Percentiles rank a stretch among this genome's conserved stretches.
phyloP scores from a whole-genome alignment of 768 basidiomycete species.

The Tricholoma matsutake region DNA sequence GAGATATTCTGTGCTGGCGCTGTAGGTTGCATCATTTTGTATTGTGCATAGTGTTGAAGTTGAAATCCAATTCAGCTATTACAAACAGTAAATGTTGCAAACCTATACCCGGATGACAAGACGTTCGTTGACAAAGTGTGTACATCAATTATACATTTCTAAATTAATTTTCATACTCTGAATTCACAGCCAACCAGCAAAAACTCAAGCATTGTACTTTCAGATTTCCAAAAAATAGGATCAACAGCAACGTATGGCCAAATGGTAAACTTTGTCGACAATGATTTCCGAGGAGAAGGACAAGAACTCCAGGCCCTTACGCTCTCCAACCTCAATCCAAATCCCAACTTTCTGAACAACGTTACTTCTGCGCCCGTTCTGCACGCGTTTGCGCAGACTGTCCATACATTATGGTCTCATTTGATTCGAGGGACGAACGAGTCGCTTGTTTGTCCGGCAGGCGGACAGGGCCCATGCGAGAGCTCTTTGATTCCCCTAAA shows the following conservation, averaged over 20 bases:
- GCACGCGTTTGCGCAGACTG: constrained; percentile 70
- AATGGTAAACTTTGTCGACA: constrained; percentile 67
- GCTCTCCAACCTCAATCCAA: constrained; percentile 58
- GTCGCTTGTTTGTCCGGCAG: constrained; percentile 56
- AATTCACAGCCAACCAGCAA: constrained; percentile 66
- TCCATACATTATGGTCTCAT: constrained; percentile 82
- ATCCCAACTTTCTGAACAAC: constrained; percentile 67
- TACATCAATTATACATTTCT: background rate
- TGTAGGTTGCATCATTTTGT: constrained; percentile 39
- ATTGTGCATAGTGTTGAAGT: constrained; percentile 5
- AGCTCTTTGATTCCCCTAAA: constrained; percentile 88
- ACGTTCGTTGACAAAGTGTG: constrained; percentile 77
- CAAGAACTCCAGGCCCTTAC: constrained; percentile 67
- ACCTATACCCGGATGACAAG: constrained; percentile 76
- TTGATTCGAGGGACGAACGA: constrained; percentile 75
- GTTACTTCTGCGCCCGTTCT: constrained; percentile 62
- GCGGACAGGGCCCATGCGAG: constrained; percentile 57
- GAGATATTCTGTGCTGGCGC: constrained; percentile 79
- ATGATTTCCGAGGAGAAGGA: constrained; percentile 82
- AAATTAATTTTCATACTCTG: background rate
- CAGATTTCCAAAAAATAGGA: constrained; percentile 59
- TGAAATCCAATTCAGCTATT: constrained; percentile 49
- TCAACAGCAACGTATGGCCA: constrained; percentile 55
- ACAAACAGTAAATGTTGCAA: constrained; percentile 82
- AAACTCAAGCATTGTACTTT: constrained; percentile 59